Evolutionary conservation across 2,329 filamentous ascomycete genomes (phyloP).

Genomic region (Xylaria multiplex): DNA sequence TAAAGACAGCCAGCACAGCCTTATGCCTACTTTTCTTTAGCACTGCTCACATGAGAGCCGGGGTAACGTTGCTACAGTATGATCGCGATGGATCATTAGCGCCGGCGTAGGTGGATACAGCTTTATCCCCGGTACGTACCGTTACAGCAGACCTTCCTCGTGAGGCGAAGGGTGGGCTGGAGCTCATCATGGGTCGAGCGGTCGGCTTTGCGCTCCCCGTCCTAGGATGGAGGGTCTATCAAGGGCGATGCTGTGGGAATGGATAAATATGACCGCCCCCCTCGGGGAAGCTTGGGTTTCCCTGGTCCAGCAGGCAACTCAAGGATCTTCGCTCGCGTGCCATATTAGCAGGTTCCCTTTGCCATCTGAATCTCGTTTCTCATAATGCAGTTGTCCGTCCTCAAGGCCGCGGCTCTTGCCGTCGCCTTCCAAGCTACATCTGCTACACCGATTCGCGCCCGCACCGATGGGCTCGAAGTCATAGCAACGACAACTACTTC

Average conservation of each 20-base stretch:
- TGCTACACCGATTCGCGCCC: slow-evolving; percentile 23
- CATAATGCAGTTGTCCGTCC: slow-evolving; percentile 29
- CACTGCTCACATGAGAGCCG: background rate
- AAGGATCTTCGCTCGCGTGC: background rate
- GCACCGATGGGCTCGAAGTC: slow-evolving; percentile 17
- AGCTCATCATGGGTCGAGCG: slow-evolving; percentile 18
- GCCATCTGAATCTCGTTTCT: background rate
- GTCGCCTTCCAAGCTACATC: slow-evolving; percentile 25
- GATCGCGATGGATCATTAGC: slow-evolving; percentile 29
- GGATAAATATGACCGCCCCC: slow-evolving; percentile 28
- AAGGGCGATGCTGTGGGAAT: background rate
- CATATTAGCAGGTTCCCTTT: background rate
- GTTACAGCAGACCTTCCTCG: slow-evolving; percentile 26
- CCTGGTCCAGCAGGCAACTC: slow-evolving; percentile 9
- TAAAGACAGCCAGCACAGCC: slow-evolving; percentile 17
- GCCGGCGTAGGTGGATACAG: slow-evolving; percentile 1
- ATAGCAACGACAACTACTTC: slow-evolving; percentile 33
- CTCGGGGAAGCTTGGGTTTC: background rate
- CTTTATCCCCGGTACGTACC: slow-evolving; percentile 11
- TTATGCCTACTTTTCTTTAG: background rate
- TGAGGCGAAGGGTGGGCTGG: slow-evolving; percentile 16
- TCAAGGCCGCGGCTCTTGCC: slow-evolving; percentile 36
- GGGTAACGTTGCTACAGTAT: slow-evolving; percentile 27
- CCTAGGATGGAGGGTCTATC: background rate
- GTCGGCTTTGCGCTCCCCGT: background rate